phyloP scores from a whole-genome alignment of 257 asterid species.

The Dorcoceras hygrometricum region DNA sequence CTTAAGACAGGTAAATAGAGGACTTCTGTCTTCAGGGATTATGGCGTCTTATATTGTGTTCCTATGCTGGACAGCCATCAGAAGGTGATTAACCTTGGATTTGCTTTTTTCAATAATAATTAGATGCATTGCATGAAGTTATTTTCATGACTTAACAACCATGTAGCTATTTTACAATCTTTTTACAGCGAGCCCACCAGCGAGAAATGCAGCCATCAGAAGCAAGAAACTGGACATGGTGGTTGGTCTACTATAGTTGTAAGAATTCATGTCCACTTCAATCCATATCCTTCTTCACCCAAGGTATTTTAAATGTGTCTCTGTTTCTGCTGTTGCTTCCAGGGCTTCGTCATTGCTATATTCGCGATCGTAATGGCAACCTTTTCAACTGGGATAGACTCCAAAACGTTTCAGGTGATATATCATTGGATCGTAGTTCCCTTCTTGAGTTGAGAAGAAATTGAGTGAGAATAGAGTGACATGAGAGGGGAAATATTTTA shows the following conservation, averaged over 20 bases:
- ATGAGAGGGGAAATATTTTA: no score
- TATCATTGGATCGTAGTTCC: no score
- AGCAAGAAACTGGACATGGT: constrained; percentile 48
- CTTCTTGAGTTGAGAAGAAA: no score
- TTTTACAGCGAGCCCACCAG: constrained; percentile 73
- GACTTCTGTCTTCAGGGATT: constrained; percentile 86
- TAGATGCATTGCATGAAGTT: no score
- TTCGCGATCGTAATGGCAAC: constrained; percentile 87
- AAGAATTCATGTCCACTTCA: constrained; percentile 31
- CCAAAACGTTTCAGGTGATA: constrained; percentile 83
- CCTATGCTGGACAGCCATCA: constrained; percentile 91
- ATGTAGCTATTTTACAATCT: not conserved
- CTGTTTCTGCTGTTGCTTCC: constrained; percentile 10
- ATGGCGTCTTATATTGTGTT: constrained; percentile 93
- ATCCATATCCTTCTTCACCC: not conserved
- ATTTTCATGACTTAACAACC: no score
- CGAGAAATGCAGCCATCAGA: constrained; percentile 73
- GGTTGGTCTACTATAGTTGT: constrained; percentile 77
- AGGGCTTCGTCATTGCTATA: constrained; percentile 79
- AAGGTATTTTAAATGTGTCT: not conserved
- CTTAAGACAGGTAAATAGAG: constrained; percentile 80
- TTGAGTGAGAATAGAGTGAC: no score
- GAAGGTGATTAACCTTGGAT: constrained; percentile 49
- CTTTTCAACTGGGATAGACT: constrained; percentile 92
- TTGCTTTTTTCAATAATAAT: no score